These are phyloP conservation scores for Suillus variegatus DNA, from an alignment of 768 basidiomycete species.

Conservation along the genomic window DNA sequence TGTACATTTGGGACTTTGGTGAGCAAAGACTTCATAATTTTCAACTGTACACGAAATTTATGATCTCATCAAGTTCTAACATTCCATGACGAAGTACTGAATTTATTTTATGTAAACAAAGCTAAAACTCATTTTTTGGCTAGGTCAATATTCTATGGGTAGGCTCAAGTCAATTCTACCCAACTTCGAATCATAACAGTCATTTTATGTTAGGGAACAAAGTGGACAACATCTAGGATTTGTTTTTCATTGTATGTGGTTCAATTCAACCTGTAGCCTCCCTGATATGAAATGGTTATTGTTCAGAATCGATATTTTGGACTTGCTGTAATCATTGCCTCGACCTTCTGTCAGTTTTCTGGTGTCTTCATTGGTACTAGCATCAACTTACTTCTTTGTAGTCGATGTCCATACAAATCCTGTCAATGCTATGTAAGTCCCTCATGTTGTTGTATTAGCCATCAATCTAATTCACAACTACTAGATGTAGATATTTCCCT, in stretches of 20 bases:
- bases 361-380: background rate
- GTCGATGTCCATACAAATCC: background rate
- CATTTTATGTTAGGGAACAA: background rate
- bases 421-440: background rate
- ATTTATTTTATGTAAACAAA: background rate
- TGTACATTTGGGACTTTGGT: slow-evolving; percentile 7
- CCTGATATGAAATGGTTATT: background rate
- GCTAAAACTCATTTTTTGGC: background rate
- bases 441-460: background rate
- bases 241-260: slow-evolving; percentile 9
- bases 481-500: background rate
- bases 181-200: background rate
- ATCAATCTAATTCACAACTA: background rate
- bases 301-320: slow-evolving; percentile 9
- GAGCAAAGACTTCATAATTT: background rate
- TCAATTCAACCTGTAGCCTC: background rate
- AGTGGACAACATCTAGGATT: background rate
- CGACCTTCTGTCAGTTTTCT: background rate
- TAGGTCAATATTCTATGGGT: slow-evolving; percentile 9
- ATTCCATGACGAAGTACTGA: slow-evolving; percentile 3
- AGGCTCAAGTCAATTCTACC: background rate
- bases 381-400: background rate
- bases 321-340: background rate
- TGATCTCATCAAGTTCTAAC: slow-evolving; percentile 3
- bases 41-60: background rate